A percentile compares a stretch with the other conserved stretches of the same genome.
Conservation (phyloP, 73 alveolate genomes). For the Tetrahymena thermophila region DNA sequence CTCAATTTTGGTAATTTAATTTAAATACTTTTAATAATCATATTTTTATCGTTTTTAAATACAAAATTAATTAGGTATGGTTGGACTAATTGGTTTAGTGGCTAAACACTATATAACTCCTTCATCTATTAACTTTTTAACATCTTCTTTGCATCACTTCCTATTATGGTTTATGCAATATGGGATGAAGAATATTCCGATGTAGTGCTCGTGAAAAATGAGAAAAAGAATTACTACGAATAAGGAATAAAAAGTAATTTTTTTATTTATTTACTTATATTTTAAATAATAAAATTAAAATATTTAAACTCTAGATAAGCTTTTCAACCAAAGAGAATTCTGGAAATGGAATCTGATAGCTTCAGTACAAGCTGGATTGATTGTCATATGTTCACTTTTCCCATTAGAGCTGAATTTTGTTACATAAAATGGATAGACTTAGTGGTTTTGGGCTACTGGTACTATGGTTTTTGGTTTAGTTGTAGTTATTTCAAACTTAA, state of each 20-base stretch:
- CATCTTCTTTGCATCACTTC: slow-evolving; percentile 79
- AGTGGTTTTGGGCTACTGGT: slow-evolving; percentile 64
- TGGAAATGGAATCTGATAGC: slow-evolving; percentile 27
- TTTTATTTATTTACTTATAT: neutral
- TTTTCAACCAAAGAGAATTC: slow-evolving; percentile 11
- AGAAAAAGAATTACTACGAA: slow-evolving; percentile 6
- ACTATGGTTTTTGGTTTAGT: slow-evolving; percentile 78
- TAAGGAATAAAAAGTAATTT: slow-evolving; percentile 20
- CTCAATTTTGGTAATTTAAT: slow-evolving; percentile 50
- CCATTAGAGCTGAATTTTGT: slow-evolving; percentile 14
- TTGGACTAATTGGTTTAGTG: slow-evolving; percentile 67
- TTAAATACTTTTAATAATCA: neutral
- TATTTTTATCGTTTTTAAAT: neutral
- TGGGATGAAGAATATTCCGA: slow-evolving; percentile 74
- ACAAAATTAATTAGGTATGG: slow-evolving; percentile 41
- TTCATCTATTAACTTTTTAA: slow-evolving; percentile 91
- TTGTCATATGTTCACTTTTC: slow-evolving; percentile 8
- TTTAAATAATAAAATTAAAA: neutral
- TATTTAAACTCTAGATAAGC: neutral
- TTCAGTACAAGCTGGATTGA: slow-evolving; percentile 16
- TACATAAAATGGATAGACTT: slow-evolving; percentile 6
- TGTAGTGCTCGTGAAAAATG: slow-evolving; percentile 19
- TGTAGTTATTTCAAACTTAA: slow-evolving; percentile 75
- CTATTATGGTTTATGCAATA: slow-evolving; percentile 82
- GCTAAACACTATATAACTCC: slow-evolving; percentile 78